phyloP scores from a whole-genome alignment of 176 grass and related monocot species.

The Aegilops bicornis region DNA sequence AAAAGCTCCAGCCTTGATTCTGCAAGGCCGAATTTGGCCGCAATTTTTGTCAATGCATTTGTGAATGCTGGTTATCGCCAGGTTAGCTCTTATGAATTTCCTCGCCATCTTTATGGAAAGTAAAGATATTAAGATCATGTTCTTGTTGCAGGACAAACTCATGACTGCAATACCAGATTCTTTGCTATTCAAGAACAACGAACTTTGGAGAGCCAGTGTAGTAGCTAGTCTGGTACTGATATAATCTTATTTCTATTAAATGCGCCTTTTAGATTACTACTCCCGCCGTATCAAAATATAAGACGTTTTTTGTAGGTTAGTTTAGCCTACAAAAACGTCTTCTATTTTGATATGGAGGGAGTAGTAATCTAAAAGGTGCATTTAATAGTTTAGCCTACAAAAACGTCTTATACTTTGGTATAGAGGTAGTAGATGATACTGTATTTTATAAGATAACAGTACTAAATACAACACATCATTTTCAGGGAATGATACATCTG shows the following conservation, averaged over 20 bases:
- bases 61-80: conserved; percentile 98
- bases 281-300: too few relatives aligned
- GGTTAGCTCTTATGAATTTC: conserved; percentile 50
- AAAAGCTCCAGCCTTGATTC: conserved; percentile 87
- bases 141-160: conserved; percentile 82
- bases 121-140: conserved; percentile 2
- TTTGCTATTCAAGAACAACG: conserved; percentile 89
- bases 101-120: conserved; percentile 5
- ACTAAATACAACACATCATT: conserved; percentile 15
- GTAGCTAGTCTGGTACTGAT: conserved; percentile 70
- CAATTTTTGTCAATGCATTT: conserved; percentile 96
- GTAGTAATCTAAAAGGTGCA: too few relatives aligned
- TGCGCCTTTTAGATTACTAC: not conserved
- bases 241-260: not conserved
- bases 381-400: too few relatives aligned
- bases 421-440: not conserved
- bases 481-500: conserved; percentile 70
- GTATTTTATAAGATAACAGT: not conserved
- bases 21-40: conserved; percentile 89
- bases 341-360: too few relatives aligned
- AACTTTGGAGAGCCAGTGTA: conserved; percentile 63
- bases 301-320: too few relatives aligned
- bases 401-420: too few relatives aligned
- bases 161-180: conserved; percentile 79
- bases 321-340: too few relatives aligned